Evolutionary conservation across 2,329 filamentous ascomycete species (phyloP), one percentile per base, ranked within the genome.

Genomic region (Penicillium occitanis): DNA sequence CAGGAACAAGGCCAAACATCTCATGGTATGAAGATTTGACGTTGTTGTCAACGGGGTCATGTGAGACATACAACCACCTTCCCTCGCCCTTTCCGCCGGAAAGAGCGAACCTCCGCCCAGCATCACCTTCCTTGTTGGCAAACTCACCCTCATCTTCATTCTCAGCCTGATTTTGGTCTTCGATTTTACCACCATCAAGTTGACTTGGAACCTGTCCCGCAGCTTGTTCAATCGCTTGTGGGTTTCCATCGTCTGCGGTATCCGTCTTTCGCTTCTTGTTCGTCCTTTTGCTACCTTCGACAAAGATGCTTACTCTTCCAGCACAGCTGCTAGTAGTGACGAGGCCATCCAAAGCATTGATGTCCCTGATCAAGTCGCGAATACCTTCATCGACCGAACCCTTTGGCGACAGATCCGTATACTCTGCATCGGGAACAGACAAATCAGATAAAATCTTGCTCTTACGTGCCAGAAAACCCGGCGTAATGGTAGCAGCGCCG

Each of bases 281-380:
- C 30, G 53, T 51, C 61, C 69, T 80, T 72, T 87, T 90, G 53
- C 81, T 81, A 0, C 93, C 93, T 79, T 97, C 94, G 0, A 96
- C 82, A 73, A 96, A 98, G 3, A 97, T 91, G 69, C 91, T 93
- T 57, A 96, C 86, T 62, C 94, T 84, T 0, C 94, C 94, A 1
- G 92, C 91, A 76, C 94, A 98, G 77, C 93, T 97, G 79, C 93
- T 97, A 2, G 93, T 97, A 1, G 94, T 97, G 40, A 96, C 92
- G 48, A 93, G 86, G 1, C 91, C 92, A 1, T 88, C 85, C 5
- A 90, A 74, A 1, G 73, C 76, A 77, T 98, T 98, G 75, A 98
- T 90, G 70, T 90, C 87, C 61, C 85, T 84, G 68, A 98, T 93
- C 63, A 97, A 82, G 25, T 88, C 84, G 57, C 89, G 86, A 70